Conservation (phyloP, 805 yeast species). For the Myxozyma sirexii region DNA sequence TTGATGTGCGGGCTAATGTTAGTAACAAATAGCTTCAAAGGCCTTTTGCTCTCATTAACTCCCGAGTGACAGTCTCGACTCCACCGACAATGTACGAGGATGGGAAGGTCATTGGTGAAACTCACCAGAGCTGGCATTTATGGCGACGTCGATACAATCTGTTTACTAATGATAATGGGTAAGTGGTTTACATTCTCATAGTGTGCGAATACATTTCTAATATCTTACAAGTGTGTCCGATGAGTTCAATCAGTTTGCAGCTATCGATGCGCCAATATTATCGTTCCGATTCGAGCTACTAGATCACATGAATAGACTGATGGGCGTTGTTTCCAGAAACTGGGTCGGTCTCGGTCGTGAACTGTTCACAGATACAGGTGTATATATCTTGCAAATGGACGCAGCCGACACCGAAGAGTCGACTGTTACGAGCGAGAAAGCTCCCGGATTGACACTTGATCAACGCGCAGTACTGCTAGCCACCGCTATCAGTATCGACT, state of each 20-base stretch:
- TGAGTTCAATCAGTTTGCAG: conserved; percentile 74
- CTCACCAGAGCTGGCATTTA: conserved; percentile 90
- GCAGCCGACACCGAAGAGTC: conserved; percentile 54
- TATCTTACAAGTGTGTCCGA: not conserved
- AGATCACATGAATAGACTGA: conserved; percentile 58
- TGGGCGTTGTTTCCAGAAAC: conserved; percentile 83
- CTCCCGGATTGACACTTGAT: conserved; percentile 59
- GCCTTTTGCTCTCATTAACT: conserved; percentile 85
- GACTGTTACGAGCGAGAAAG: conserved; percentile 40
- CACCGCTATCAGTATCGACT: conserved; percentile 89
- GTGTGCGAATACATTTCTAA: not conserved
- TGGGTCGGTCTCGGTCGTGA: conserved; percentile 97
- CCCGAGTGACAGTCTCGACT: conserved; percentile 78
- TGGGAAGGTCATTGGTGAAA: conserved; percentile 68
- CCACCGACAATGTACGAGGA: conserved; percentile 47
- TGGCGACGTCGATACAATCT: conserved; percentile 90
- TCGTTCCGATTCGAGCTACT: conserved; percentile 82
- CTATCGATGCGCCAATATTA: conserved; percentile 81
- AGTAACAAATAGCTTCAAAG: conserved; percentile 54
- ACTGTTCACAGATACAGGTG: conserved; percentile 91
- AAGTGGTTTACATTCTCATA: not conserved
- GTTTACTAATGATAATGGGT: conserved; percentile 47
- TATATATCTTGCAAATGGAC: conserved; percentile 83
- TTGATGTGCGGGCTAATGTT: not conserved
- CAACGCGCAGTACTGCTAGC: conserved; percentile 86